Evolutionary conservation across 208 protist genomes (phyloP).

Genomic region (Acanthamoeba sp.): DNA sequence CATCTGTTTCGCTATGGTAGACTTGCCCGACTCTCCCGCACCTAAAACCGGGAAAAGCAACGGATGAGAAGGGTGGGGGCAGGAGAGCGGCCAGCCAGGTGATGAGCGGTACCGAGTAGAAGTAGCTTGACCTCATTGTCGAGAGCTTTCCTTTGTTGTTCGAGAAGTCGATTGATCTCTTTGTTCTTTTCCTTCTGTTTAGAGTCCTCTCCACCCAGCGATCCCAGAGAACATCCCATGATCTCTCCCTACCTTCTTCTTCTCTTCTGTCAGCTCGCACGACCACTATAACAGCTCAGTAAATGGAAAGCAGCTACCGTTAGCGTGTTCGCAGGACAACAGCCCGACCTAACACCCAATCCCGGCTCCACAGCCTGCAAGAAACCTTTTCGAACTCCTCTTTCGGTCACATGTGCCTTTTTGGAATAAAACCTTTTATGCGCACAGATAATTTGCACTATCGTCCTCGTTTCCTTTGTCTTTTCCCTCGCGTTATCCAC

Average conservation of each 20-base stretch:
- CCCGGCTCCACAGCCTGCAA: no score
- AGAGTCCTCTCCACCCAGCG: no score
- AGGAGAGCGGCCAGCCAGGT: neutral
- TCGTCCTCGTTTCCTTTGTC: no score
- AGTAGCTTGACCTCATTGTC: conserved; percentile 68
- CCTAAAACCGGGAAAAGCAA: conserved; percentile 4
- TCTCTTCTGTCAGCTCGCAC: neutral
- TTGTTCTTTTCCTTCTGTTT: conserved; percentile 43
- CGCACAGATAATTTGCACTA: no score
- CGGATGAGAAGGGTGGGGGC: neutral
- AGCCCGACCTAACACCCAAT: no score
- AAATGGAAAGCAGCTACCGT: no score
- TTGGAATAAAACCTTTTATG: no score
- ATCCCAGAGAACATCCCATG: neutral
- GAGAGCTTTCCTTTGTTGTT: neutral
- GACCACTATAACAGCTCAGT: no score
- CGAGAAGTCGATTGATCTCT: conserved; percentile 43
- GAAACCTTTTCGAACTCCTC: no score
- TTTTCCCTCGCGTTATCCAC: no score
- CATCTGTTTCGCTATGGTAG: conserved; percentile 91
- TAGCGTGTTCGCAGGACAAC: no score
- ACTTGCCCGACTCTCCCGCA: conserved; percentile 87
- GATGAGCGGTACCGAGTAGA: conserved; percentile 6
- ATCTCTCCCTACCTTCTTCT: neutral
- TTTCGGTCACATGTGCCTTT: no score